Conservation (phyloP, 768 basidiomycete genomes). For the Coprinopsis strossmayeri region DNA sequence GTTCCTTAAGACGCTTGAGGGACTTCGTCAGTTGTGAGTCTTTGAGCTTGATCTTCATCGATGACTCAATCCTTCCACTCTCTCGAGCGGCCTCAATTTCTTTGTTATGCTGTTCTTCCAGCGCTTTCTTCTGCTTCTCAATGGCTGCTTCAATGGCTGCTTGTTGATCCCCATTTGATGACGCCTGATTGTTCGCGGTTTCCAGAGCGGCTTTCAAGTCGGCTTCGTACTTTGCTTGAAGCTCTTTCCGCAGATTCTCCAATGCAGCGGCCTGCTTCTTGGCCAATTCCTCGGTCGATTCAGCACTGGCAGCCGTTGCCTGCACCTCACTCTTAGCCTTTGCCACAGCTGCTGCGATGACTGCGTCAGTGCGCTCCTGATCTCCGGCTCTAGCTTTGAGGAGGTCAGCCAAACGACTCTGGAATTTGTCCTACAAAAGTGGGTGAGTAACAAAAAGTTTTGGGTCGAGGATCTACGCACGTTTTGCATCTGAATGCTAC, state of each 20-base stretch:
- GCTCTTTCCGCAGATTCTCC: slow-evolving; percentile 43
- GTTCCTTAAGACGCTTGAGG: slow-evolving; percentile 57
- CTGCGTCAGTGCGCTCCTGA: slow-evolving; percentile 31
- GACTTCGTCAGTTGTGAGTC: slow-evolving; percentile 60
- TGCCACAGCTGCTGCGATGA: slow-evolving; percentile 52
- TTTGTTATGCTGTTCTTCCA: slow-evolving; percentile 40
- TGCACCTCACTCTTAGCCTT: slow-evolving; percentile 44
- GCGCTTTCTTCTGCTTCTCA: slow-evolving; percentile 40
- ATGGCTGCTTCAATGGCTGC: slow-evolving; percentile 43
- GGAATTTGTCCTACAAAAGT: slow-evolving; percentile 54
- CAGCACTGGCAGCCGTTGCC: slow-evolving; percentile 10
- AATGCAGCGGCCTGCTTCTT: slow-evolving; percentile 60
- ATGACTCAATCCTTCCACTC: slow-evolving; percentile 58
- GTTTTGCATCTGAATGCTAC: slow-evolving; percentile 35
- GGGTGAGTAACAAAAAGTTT: slow-evolving; percentile 5
- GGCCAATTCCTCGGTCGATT: slow-evolving; percentile 19
- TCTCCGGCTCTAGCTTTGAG: slow-evolving; percentile 46
- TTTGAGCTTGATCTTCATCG: slow-evolving; percentile 59
- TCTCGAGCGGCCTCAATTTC: slow-evolving; percentile 65
- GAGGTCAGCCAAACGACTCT: slow-evolving; percentile 43
- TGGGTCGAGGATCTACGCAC: slow-evolving; percentile 18
- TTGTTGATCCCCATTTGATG: slow-evolving; percentile 23
- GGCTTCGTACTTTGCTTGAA: slow-evolving; percentile 45
- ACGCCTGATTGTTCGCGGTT: slow-evolving; percentile 28
- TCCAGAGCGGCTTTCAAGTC: slow-evolving; percentile 50